A percentile compares a stretch with the other conserved stretches of the same genome.
These are phyloP conservation scores for Cucurbita ficifolia DNA, from an alignment of 306 rosid genomes.

Conservation along the genomic window DNA sequence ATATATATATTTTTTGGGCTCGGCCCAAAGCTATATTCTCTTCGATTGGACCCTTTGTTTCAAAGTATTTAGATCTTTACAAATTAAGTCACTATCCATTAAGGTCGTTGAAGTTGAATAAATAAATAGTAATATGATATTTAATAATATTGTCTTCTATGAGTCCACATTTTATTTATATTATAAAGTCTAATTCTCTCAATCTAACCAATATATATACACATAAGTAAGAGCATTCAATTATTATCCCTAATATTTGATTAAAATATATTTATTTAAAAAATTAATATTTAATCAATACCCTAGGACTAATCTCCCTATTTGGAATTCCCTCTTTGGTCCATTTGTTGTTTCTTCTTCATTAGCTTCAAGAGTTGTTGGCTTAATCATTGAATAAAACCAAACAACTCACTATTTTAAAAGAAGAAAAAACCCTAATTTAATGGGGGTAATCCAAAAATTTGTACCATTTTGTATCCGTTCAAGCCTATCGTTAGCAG, in stretches of 20 bases:
- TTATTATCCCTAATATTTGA: neutral
- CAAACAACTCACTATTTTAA: neutral
- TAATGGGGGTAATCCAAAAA: too few species aligned
- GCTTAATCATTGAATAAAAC: neutral
- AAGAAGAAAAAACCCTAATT: neutral
- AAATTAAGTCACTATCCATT: too few species aligned
- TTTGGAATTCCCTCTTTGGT: neutral
- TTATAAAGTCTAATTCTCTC: too few species aligned
- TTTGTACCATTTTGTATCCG: too few species aligned
- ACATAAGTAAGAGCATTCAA: neutral
- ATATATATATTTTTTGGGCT: neutral
- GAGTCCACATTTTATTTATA: too few species aligned
- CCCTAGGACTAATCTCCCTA: neutral
- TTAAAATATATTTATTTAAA: neutral
- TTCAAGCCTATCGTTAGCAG: too few species aligned
- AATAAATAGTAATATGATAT: too few species aligned
- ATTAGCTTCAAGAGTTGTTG: neutral
- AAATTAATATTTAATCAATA: neutral
- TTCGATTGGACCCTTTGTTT: neutral
- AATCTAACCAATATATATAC: too few species aligned
- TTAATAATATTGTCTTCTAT: too few species aligned
- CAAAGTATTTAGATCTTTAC: neutral
- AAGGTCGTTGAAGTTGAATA: too few species aligned
- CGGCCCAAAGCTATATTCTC: neutral
- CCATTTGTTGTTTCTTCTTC: neutral